Base-by-base conservation (phyloP, 192 early-diverging fungal genomes). In the Backusella tarrabulga region DNA sequence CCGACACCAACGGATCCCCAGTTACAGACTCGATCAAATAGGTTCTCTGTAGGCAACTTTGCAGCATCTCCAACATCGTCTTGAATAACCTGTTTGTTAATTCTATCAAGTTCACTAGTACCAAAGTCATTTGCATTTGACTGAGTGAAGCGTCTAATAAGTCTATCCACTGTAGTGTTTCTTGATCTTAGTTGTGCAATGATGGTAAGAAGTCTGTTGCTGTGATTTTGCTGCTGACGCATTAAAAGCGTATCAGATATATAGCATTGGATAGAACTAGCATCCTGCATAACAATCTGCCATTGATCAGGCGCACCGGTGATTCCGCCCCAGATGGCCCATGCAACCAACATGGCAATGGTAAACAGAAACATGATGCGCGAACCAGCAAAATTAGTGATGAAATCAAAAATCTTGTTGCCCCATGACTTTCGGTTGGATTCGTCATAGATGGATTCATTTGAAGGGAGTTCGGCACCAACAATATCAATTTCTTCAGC, bases 231-330 rank as follows among this genome's bases (percentile, higher is more conserved):
- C 7, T 77, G 76, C 7, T 77, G 76, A 77, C 76, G 76, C 76
- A 77, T 77, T n/a, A 77, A 46, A 46, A 77, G 76, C 0, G 76
- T 70, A 77, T 77, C 76, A 38, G 50, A 77, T 6, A 77, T 60
- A 52, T 77, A 77, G n/a, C 76, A 70, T 35, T 70, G 76, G 34
- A 77, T 77, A 17, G 76, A 68, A 42, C 68, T 42, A 21, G 34
- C 68, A 42, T 77, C 76, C 26, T 68, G 68, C 41, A 77, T 77
- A 15, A 72, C 34, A 35, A 77, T 77, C 42, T 77, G 76, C 76
- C 76, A 77, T 41, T 71, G 9, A 26, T 72, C 50, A 32, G 68
- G 68, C 7, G 40, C 50, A 71, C 76, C 76, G 4, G 71, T 32
- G 2, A 69, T 32, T 29, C 46, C 38, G 34, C 76, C 76, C 23